phyloP scores from a whole-genome alignment of 495 filamentous ascomycete species.

The Lophiotrema nucula region DNA sequence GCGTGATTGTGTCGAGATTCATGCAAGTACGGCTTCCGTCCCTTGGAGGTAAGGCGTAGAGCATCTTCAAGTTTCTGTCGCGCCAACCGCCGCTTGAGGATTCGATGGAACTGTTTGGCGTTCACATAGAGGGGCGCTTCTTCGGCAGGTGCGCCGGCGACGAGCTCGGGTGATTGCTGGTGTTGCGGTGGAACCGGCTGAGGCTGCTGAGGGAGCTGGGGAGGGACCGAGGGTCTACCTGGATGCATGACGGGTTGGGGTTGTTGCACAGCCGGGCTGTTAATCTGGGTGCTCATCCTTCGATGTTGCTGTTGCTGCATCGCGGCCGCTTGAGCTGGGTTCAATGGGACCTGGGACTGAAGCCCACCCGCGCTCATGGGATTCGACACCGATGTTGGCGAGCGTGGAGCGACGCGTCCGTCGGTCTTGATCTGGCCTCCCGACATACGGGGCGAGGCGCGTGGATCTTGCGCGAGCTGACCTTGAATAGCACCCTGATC shows the following conservation, averaged over 20 bases:
- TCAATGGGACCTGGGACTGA: slow-evolving; percentile 39
- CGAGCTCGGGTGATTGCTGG: slow-evolving; percentile 80
- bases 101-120: slow-evolving; percentile 97
- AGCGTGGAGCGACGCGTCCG: slow-evolving; percentile 54
- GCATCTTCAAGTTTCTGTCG: slow-evolving; percentile 91
- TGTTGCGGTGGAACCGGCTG: slow-evolving; percentile 56
- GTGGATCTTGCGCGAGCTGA: slow-evolving; percentile 41
- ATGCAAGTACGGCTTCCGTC: slow-evolving; percentile 94
- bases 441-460: slow-evolving; percentile 60
- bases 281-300: slow-evolving; percentile 60
- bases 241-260: slow-evolving; percentile 56
- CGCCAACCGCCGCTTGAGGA: slow-evolving; percentile 88
- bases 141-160: slow-evolving; percentile 66
- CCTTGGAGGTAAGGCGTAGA: slow-evolving; percentile 86
- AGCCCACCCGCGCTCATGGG: slow-evolving; percentile 47
- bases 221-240: slow-evolving; percentile 30
- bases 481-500: slow-evolving; percentile 54
- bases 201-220: slow-evolving; percentile 46
- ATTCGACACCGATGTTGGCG: slow-evolving; percentile 49
- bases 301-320: slow-evolving; percentile 42
- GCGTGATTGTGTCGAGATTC: slow-evolving; percentile 99
- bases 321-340: slow-evolving; percentile 30
- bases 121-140: slow-evolving; percentile 97
- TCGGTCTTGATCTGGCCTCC: slow-evolving; percentile 55
- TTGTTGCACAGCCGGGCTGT: slow-evolving; percentile 58